Evolutionary conservation across 2,329 filamentous ascomycete species (phyloP), one percentile per base, ranked within the genome.

Genomic region (Diaporthe amygdali): DNA sequence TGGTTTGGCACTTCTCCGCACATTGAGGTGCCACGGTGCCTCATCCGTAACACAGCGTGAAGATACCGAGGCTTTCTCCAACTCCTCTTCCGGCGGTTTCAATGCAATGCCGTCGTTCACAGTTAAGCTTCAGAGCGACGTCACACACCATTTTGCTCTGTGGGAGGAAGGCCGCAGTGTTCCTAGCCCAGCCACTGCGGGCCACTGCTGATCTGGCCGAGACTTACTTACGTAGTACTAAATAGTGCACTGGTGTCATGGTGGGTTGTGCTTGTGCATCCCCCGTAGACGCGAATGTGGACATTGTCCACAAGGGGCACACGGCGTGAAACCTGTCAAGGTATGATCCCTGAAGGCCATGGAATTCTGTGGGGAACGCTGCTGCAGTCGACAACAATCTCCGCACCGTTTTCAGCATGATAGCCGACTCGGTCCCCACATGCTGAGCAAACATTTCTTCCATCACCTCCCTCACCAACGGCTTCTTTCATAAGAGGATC

Each of bases 391-490:
- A 25, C 20, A 63, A 63, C 59, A 63, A 63, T 63, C 59, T 63
- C 59, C 59, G 59, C 59, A 63, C 41, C 55, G 9, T 14, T 37
- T 63, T 25, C 27, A 47, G 59, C 47, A 63, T 34, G 39, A 63
- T 63, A 63, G 56, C 56, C 59, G 41, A 41, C 41, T 47, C 34
- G 59, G 41, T 49, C 59, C 44, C 59, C 59, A 47, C 59, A 15
- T 34, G 41, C 20, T 27, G 41, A 47, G 59, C 27, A 47, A 37
- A 63, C 41, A 47, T 63, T 63, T 46, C 27, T 41, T 39, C 34
- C n/a, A 34, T 39, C 54, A 25, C 14, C 30, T 49, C 46, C n/a
- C n/a, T 8, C 22, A 22, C 22, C 27, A 52, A 32, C 49, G 49
- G 49, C 30, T 51, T 52, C 32, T 30, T 34, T 52, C 15, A 52